Conservation (phyloP, 768 basidiomycete genomes). For the Collybiopsis confluens region DNA sequence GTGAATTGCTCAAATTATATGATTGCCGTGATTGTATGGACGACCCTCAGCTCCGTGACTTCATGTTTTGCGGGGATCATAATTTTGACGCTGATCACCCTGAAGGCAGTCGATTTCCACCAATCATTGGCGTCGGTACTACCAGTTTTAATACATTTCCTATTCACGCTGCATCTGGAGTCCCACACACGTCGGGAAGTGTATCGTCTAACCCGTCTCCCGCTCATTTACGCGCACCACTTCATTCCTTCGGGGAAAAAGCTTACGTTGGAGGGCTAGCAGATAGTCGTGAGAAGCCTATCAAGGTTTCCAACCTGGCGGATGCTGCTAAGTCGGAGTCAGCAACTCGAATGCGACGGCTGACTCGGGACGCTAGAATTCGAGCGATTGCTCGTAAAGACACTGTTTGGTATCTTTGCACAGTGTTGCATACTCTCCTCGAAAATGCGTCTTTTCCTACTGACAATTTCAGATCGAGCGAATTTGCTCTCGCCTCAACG, state of each 20-base stretch:
- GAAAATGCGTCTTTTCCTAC: not conserved
- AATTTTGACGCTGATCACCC: not conserved
- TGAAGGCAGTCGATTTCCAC: not conserved
- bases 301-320: not conserved
- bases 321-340: not conserved
- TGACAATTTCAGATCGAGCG: not conserved
- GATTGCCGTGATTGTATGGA: not conserved
- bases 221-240: too few relatives aligned
- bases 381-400: constrained; percentile 4
- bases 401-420: constrained; percentile 6
- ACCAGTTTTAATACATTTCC: not conserved
- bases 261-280: too few relatives aligned
- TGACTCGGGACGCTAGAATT: not conserved
- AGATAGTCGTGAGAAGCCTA: too few relatives aligned
- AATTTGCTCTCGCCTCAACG: not conserved
- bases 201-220: too few relatives aligned
- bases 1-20: not conserved
- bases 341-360: not conserved
- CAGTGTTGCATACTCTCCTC: constrained; percentile 5
- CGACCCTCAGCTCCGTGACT: not conserved
- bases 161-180: too few relatives aligned
- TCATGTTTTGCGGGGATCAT: not conserved
- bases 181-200: too few relatives aligned
- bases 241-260: too few relatives aligned
- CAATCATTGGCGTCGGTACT: not conserved